These are phyloP conservation scores for Arachnopeziza araneosa DNA, from an alignment of 2,329 filamentous ascomycete species.

Conservation along the genomic window DNA sequence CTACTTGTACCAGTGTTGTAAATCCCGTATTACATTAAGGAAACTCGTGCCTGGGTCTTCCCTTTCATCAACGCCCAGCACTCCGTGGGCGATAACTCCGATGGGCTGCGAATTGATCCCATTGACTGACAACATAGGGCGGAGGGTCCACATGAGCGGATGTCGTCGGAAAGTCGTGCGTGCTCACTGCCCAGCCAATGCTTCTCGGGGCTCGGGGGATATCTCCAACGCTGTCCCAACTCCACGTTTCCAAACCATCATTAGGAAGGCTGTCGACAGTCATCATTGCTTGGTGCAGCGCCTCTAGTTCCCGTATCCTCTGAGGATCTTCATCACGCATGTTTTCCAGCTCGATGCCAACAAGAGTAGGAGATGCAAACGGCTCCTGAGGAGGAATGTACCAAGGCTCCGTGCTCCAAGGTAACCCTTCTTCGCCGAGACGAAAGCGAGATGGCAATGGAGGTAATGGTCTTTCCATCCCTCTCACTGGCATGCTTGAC, in stretches of 20 bases:
- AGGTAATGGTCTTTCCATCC: constrained; percentile 23
- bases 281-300: constrained; percentile 30
- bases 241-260: constrained; percentile 26
- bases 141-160: constrained; percentile 10
- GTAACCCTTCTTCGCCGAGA: constrained; percentile 28
- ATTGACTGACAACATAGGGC: constrained; percentile 28
- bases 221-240: constrained; percentile 22
- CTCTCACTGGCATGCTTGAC: constrained; percentile 9
- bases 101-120: constrained; percentile 13
- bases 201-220: constrained; percentile 24
- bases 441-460: constrained; percentile 28
- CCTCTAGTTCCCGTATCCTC: constrained; percentile 24
- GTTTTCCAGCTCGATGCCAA: constrained; percentile 14
- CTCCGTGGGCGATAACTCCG: constrained; percentile 14
- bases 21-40: neutral
- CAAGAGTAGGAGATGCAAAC: constrained; percentile 2
- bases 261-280: constrained; percentile 27
- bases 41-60: neutral
- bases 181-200: constrained; percentile 27
- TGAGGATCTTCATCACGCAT: constrained; percentile 25
- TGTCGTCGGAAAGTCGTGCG: neutral
- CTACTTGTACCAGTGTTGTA: neutral
- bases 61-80: constrained; percentile 1
- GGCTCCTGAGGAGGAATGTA: constrained; percentile 17
- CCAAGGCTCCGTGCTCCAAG: constrained; percentile 29